Percentiles rank a stretch among this genome's conserved stretches.
Evolutionary conservation across 305 asterid genomes (phyloP).

Genomic region (Solanum hybrid): DNA sequence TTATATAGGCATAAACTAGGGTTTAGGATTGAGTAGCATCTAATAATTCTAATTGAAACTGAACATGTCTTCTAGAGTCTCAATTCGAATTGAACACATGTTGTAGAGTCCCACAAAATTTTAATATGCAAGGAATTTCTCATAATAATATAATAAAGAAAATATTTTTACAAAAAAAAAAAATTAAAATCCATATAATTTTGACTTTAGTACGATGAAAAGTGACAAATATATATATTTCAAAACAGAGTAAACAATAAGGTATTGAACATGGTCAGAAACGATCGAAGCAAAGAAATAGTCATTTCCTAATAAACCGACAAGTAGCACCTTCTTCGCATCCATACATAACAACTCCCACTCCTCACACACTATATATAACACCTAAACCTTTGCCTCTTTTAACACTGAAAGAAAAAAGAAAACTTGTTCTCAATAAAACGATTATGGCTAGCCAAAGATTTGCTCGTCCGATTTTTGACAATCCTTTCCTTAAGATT

Average conservation of each 20-base stretch:
- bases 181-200: too few species aligned
- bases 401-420: neutral
- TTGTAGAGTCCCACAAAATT: too few species aligned
- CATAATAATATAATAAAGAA: too few species aligned
- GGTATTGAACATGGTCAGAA: neutral
- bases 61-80: too few species aligned
- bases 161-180: too few species aligned
- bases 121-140: too few species aligned
- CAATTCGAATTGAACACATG: too few species aligned
- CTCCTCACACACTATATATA: neutral
- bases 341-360: neutral
- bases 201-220: too few species aligned
- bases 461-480: conserved; percentile 30
- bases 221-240: too few species aligned
- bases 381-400: neutral
- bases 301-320: neutral
- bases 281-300: neutral
- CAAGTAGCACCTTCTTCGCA: neutral
- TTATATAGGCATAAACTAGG: too few species aligned
- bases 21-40: too few species aligned
- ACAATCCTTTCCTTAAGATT: conserved; percentile 41
- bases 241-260: neutral
- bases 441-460: conserved; percentile 7
- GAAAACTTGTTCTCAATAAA: neutral
- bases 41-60: too few species aligned